Conservation (phyloP, 2,329 filamentous ascomycete genomes). For the Ceratocystis albifundus region DNA sequence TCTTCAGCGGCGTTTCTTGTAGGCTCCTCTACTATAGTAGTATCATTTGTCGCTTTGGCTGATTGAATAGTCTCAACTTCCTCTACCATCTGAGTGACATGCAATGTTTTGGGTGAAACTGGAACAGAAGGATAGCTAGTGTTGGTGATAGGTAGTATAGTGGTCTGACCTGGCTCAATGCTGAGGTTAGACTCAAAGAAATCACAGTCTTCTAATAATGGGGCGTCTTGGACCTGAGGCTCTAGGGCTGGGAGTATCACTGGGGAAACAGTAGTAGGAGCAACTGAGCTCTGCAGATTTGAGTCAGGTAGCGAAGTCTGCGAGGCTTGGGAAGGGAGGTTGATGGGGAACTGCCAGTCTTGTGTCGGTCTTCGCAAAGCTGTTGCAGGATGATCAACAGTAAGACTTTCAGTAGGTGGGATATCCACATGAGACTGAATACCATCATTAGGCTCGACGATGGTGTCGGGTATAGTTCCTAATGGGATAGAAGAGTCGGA, state of each 20-base stretch:
- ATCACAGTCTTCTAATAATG: neutral
- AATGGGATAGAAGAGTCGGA: neutral
- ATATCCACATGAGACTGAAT: neutral
- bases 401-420: neutral
- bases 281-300: neutral
- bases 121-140: neutral
- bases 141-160: neutral
- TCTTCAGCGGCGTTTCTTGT: neutral
- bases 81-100: slow-evolving; percentile 5
- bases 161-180: neutral
- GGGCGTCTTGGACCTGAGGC: neutral
- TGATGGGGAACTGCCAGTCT: slow-evolving; percentile 2
- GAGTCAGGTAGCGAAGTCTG: neutral
- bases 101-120: neutral
- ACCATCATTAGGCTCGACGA: neutral
- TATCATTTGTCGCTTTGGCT: neutral
- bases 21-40: neutral
- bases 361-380: neutral
- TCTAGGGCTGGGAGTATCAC: neutral
- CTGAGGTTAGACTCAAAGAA: neutral
- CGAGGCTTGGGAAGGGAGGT: neutral
- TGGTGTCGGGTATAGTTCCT: neutral
- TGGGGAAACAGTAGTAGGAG: neutral
- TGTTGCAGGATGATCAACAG: neutral
- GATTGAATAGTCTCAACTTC: neutral